Base-by-base conservation (phyloP, 345 rosid genomes). In the Sisymbrium irio region DNA sequence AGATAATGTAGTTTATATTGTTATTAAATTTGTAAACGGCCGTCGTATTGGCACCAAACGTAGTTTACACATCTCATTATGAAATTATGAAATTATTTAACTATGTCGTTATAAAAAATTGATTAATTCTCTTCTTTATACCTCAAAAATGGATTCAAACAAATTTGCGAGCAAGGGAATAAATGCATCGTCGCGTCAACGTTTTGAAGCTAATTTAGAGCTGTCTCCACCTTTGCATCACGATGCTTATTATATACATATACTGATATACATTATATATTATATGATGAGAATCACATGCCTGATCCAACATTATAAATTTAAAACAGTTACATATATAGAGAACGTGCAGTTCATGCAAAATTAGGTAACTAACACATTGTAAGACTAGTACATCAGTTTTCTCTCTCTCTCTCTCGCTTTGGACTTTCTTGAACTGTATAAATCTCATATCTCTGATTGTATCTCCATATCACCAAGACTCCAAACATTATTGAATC, bases 261-360 rank as follows among this genome's bases (percentile, higher is more conserved):
- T n/a, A n/a, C n/a, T n/a, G n/a, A n/a, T n/a, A n/a, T 33, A 33
- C 7, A 6, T 33, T 18, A 47, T 18, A 46, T 17, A 19, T 47
- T 3, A 18, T 3, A 8, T 47, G 35, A 58, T 35, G 45, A 35
- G 63, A 36, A 36, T 36, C 44, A 60, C 47, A 13, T 60, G 33
- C 3, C 18, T 39, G 47, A 37, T 59, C 17, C 45, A 36, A 20
- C 20, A 47, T 18, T 8, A 10, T 17, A 7, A 7, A 2, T 7
- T 18, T 18, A 36, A 5, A 13, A 7, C 4, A 61, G 7, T 22
- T 41, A 18, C 28, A n/a, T 41, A 18, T 15, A n/a, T 22, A 40
- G 3, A 40, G 15, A 28, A 61, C 66, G 66, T 61, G 66, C 66
- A 40, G 36, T 13, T 60, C 46, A 39, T 39, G 47, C 45, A 60